A percentile compares a stretch with the other conserved stretches of the same genome.
Conservation (phyloP, 352 stramenopile genomes). For the Globisporangium rhizosaccharum region DNA sequence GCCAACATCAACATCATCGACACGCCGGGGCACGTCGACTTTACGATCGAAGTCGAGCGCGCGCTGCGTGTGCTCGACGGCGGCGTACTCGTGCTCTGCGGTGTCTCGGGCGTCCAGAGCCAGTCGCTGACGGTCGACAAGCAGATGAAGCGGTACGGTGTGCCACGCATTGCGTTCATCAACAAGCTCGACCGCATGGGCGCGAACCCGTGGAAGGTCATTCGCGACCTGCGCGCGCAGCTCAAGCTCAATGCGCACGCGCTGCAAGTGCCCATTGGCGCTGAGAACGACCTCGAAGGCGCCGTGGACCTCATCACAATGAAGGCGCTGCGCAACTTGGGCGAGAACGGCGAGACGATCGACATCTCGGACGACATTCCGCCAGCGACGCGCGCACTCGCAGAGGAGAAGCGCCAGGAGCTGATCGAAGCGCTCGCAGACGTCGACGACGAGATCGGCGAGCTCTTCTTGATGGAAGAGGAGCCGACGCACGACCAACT, state of each 20-base stretch:
- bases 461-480: slow-evolving; percentile 99
- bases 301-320: slow-evolving; percentile 95
- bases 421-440: slow-evolving; percentile 95
- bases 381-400: slow-evolving; percentile 70
- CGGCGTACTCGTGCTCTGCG: slow-evolving; percentile 92
- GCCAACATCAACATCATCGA: slow-evolving; percentile 99
- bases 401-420: slow-evolving; percentile 89
- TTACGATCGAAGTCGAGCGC: slow-evolving; percentile 98
- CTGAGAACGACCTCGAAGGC: slow-evolving; percentile 93
- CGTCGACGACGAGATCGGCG: slow-evolving; percentile 97
- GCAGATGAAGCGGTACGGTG: slow-evolving; percentile 99
- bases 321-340: slow-evolving; percentile 89
- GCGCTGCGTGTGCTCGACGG: slow-evolving; percentile 98
- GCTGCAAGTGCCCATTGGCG: slow-evolving; percentile 97
- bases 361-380: slow-evolving; percentile 90
- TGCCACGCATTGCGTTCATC: slow-evolving; percentile 98
- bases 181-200: slow-evolving; percentile 99
- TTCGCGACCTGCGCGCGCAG: slow-evolving; percentile 93
- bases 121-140: slow-evolving; percentile 99
- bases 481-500: slow-evolving; percentile 89
- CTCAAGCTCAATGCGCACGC: slow-evolving; percentile 96
- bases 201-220: slow-evolving; percentile 94
- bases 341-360: slow-evolving; percentile 83
- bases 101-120: slow-evolving; percentile 93
- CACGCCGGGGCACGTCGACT: slow-evolving; percentile 99